Conservation (phyloP, 1,139 yeast genomes). For the Spencermartinsiella ligniputridi region DNA sequence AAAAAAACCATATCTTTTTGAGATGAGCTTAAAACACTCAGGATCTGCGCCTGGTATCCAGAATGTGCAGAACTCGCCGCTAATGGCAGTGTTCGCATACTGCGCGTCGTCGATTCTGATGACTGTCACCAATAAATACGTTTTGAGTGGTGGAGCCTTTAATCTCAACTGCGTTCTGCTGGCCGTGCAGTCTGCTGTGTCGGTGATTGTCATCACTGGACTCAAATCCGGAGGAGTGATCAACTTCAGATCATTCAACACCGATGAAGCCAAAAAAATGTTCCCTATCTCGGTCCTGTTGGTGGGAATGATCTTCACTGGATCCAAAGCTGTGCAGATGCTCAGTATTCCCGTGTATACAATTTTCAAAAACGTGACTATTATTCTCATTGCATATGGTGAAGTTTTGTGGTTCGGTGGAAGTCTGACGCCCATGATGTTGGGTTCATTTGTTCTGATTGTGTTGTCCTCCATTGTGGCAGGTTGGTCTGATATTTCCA, state of each 20-base stretch:
- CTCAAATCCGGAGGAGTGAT: constrained; percentile 73
- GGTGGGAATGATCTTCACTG: constrained; percentile 93
- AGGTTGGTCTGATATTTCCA: constrained; percentile 75
- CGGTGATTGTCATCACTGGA: constrained; percentile 65
- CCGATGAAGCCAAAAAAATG: constrained; percentile 86
- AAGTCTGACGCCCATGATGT: constrained; percentile 81
- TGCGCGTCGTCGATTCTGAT: constrained; percentile 90
- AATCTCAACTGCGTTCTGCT: constrained; percentile 88
- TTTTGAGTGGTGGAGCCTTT: constrained; percentile 74
- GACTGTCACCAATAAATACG: constrained; percentile 98
- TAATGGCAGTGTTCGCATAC: constrained; percentile 79
- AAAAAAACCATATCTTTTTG: no score
- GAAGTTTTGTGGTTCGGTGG: constrained; percentile 98
- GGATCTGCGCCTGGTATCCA: not conserved
- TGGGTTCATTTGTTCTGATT: constrained; percentile 84
- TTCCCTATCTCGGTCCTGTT: constrained; percentile 85
- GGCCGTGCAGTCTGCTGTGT: constrained; percentile 52
- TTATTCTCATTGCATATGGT: constrained; percentile 94
- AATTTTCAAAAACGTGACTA: constrained; percentile 94
- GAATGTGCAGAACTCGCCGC: constrained; percentile 61
- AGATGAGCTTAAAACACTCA: constrained; percentile 4
- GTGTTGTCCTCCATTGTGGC: constrained; percentile 91
- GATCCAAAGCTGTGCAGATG: constrained; percentile 89
- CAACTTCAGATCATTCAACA: constrained; percentile 80
- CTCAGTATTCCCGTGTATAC: constrained; percentile 94